Base-by-base conservation (phyloP, 2,329 filamentous ascomycete species). In the Paecilomyces formosus region DNA sequence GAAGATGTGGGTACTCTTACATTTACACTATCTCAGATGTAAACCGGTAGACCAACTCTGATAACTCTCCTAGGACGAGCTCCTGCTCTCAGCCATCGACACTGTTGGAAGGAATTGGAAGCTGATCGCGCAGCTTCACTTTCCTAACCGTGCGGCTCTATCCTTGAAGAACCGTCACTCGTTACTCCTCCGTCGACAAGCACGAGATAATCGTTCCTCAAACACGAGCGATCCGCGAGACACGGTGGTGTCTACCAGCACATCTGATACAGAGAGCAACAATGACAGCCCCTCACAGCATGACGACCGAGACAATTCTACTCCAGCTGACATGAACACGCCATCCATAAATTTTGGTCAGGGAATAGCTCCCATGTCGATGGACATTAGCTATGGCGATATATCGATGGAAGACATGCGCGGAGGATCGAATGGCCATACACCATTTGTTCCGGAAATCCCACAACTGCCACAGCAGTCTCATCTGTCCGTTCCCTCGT, bases 131-230 rank as follows among this genome's bases (percentile, higher is more conserved):
- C 57, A 61, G 26, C 39, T 57, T 28, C 51, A 61, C 21, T 61
- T 61, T 22, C 59, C 59, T 9, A 57, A 57, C 30, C 59, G 59
- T 35, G 59, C 57, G 24, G 59, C 57, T 3, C 45, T 61, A 9
- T 57, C 58, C 51, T 57, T 57, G 51, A 61, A 61, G 55, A 61
- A 61, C 39, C 54, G 59, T 52, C 59, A 57, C 2, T 13, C 35
- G 7, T n/a, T 39, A 13, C 35, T 39, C 13, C 35, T 39, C 6
- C 35, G 35, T n/a, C 35, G 35, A 39, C 35, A 39, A 15, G 35
- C 35, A 15, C 35, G 35, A n/a, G 13, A 3, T 4, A 39, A n/a
- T 1, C 13, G 35, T n/a, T 39, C 35, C 7, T 39, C 35, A n/a
- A n/a, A n/a, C 35, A 39, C 35, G 12, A 15, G 35, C n/a, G n/a